phyloP scores from a whole-genome alignment of 306 rosid species.

The Castanea sativa region DNA sequence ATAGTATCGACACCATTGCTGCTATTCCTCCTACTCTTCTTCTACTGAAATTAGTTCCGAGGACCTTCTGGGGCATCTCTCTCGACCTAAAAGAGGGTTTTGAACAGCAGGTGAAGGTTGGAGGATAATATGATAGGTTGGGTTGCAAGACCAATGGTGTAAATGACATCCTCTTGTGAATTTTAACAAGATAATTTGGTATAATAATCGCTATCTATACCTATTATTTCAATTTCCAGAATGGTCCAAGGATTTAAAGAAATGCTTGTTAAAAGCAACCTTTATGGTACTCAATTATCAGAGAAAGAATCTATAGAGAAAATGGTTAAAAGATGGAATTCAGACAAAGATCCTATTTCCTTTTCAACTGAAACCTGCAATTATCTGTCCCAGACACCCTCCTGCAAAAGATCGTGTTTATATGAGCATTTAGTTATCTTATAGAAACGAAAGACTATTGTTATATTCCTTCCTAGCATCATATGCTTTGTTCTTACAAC shows the following conservation, averaged over 20 bases:
- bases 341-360: too few species aligned
- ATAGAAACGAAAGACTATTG: neutral
- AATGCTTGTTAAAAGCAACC: too few species aligned
- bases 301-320: too few species aligned
- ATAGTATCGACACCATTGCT: conserved; percentile 12
- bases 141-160: conserved; percentile 34
- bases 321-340: too few species aligned
- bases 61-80: conserved; percentile 20
- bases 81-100: conserved; percentile 21
- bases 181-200: neutral
- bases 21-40: conserved; percentile 32
- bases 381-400: neutral
- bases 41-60: conserved; percentile 24
- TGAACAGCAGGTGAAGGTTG: conserved; percentile 36
- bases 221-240: neutral
- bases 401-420: conserved; percentile 9
- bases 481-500: too few species aligned
- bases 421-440: neutral
- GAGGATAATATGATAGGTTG: conserved; percentile 27
- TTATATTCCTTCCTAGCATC: too few species aligned
- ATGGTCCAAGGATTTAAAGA: neutral
- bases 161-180: conserved; percentile 31
- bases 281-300: too few species aligned
- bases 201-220: neutral
- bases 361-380: neutral